Evolutionary conservation across 169 alveolate species (phyloP).

Genomic region (Plasmodium malariae): DNA sequence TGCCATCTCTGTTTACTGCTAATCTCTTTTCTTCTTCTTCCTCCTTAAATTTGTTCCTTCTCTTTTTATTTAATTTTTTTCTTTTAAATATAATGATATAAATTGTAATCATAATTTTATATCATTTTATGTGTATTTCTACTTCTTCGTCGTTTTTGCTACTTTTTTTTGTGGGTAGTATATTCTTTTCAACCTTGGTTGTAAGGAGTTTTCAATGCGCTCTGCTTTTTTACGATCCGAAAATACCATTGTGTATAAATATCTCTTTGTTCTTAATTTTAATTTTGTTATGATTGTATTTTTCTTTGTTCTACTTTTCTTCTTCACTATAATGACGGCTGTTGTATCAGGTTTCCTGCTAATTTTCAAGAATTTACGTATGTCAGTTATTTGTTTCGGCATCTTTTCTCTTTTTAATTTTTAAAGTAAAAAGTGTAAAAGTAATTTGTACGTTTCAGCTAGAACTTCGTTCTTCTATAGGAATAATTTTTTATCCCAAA

Average conservation of each 20-base stretch:
- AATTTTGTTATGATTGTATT: slow-evolving; percentile 92
- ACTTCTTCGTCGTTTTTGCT: slow-evolving; percentile 38
- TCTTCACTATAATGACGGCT: slow-evolving; percentile 90
- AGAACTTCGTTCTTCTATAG: too few relatives aligned
- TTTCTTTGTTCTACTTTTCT: slow-evolving; percentile 83
- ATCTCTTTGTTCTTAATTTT: slow-evolving; percentile 95
- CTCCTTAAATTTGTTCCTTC: not conserved
- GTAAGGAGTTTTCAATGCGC: slow-evolving; percentile 92
- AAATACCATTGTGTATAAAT: slow-evolving; percentile 94
- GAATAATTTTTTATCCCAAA: too few relatives aligned
- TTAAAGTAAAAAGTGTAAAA: too few relatives aligned
- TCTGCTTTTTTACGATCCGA: slow-evolving; percentile 95
- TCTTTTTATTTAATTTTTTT: not conserved
- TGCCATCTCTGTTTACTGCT: too few relatives aligned
- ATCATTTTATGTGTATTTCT: not conserved
- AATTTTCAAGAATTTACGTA: slow-evolving; percentile 87
- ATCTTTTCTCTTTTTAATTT: too few relatives aligned
- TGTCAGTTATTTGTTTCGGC: slow-evolving; percentile 89
- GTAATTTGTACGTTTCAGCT: too few relatives aligned
- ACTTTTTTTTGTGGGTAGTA: slow-evolving; percentile 52
- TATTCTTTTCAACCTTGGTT: slow-evolving; percentile 85
- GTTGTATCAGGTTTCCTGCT: slow-evolving; percentile 90
- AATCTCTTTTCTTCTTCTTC: not conserved
- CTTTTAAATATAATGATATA: not conserved
- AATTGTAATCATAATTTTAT: not conserved